Evolutionary conservation across 83 land plant genomes (phyloP), one percentile per base, ranked within the genome.

Genomic region (Thuja plicata): DNA sequence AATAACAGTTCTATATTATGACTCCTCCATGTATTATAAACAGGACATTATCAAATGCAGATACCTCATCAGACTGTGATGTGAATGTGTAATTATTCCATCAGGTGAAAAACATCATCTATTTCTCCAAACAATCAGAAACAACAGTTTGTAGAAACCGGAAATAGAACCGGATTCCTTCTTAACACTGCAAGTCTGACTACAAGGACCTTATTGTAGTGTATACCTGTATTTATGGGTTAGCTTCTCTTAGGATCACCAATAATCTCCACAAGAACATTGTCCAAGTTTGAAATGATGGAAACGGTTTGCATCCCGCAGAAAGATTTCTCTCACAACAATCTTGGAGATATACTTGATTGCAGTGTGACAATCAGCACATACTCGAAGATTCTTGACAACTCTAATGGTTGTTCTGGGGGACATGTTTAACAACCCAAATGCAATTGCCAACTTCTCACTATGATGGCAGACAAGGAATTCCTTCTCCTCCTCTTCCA

Each of bases 261-360:
- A 76, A 34, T 76, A 76, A 76, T 76, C 79, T 76, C 79, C 73
- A 66, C 73, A 66, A 24, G 73, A 66, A 66, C 73, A 66, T 66
- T 66, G 73, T 66, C 73, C 73, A 66, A 24, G 73, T 66, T 66
- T 66, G 73, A 66, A 66, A 66, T 66, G 73, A 66, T 66, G 73
- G 73, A 66, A 66, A 27, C 73, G 73, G 32, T 66, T 66, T 7
- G 73, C 73, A 66, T 66, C 73, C 8, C 73, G n/a, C 73, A 66
- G 2, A 66, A 66, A 5, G 9, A 66, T 66, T 66, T 66, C 73
- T 66, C 73, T 66, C n/a, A 1, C 32, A 66, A 66, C 73, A 27
- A 66, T 24, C 73, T 66, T 66, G 73, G 73, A 66, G 73, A 66
- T 66, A 66, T 24, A 66, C 73, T 66, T 66, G 73, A 66, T 66